These are phyloP conservation scores for Colletotrichum karsti DNA, from an alignment of 2,329 filamentous ascomycete genomes.

Conservation along the genomic window DNA sequence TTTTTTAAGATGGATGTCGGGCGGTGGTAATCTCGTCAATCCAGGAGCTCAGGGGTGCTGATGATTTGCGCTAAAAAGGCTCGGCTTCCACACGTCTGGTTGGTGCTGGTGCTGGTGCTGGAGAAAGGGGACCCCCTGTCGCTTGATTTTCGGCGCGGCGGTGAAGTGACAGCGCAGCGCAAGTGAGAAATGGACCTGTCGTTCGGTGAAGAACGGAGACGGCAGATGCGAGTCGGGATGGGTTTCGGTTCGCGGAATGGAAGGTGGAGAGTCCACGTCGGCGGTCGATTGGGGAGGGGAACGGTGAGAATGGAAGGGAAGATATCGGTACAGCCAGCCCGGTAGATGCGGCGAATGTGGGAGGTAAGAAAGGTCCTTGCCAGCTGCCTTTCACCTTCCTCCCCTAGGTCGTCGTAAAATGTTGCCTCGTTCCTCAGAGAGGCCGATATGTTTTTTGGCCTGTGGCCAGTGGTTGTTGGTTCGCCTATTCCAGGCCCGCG, in stretches of 20 bases:
- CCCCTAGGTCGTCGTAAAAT: not conserved
- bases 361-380: not conserved
- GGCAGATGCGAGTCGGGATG: not conserved
- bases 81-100: conserved; percentile 12
- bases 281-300: not conserved
- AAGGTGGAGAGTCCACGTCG: not conserved
- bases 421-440: not conserved
- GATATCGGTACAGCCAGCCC: not conserved
- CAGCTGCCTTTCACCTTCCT: not conserved
- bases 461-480: not conserved
- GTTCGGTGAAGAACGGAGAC: not conserved
- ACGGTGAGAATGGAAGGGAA: not conserved
- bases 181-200: not conserved
- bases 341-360: not conserved
- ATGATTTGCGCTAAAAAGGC: conserved; percentile 20
- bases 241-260: no score
- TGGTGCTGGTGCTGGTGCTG: not conserved
- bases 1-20: not conserved
- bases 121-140: conserved; percentile 5
- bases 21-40: conserved; percentile 20
- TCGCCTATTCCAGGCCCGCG: not conserved
- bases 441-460: not conserved
- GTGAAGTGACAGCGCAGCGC: no score
- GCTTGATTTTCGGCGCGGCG: not conserved
- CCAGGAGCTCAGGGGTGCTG: conserved; percentile 19